Evolutionary conservation across 768 basidiomycete species (phyloP), one percentile per base, ranked within the genome.

Genomic region (Tricholoma flavovirens): DNA sequence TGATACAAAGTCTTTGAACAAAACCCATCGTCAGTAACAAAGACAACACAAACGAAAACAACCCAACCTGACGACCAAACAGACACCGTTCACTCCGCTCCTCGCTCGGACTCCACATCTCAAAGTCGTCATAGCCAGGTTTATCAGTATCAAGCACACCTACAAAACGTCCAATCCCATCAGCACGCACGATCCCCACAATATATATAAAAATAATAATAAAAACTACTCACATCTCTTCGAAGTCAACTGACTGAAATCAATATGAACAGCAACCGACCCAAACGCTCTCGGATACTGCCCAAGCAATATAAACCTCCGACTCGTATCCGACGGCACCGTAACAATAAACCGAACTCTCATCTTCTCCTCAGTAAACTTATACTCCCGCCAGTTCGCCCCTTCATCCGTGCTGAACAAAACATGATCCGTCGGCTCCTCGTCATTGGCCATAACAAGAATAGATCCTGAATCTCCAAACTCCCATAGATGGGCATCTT

Each of bases 401-500:
- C 97, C 97, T 65, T 98, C 93, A 66, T 99, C 84, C 9, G 86
- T 90, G 55, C 91, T 92, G 73, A 86, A 98, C 59, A 95, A 69
- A 43, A 98, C 80, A 59, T 89, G 87, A 64, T 97, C 90, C 2
- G 91, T 95, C 0, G 94, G 83, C 56, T 88, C 88, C 67, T 98
- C 96, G 69, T 99, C 97, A 69, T 98, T 98, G 43, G 84, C 93
- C 74, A 99, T 87, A 62, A 99, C 76, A 33, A 98, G 78, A 56
- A 99, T 78, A 1, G 95, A 94, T 4, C 97, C 97, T 0, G 92
- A 96, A 73, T 98, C 97, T 26, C 96, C 96, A 63, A 96, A 98
- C 68, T 95, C 94, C 93, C 93, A 99, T 36, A 98, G 78, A 66
- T 98, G 90, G 0, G 97, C 96, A 61, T 96, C 95, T 68, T 99